These are phyloP conservation scores for Bretschneidera sinensis DNA, from an alignment of 345 rosid species.

Conservation along the genomic window DNA sequence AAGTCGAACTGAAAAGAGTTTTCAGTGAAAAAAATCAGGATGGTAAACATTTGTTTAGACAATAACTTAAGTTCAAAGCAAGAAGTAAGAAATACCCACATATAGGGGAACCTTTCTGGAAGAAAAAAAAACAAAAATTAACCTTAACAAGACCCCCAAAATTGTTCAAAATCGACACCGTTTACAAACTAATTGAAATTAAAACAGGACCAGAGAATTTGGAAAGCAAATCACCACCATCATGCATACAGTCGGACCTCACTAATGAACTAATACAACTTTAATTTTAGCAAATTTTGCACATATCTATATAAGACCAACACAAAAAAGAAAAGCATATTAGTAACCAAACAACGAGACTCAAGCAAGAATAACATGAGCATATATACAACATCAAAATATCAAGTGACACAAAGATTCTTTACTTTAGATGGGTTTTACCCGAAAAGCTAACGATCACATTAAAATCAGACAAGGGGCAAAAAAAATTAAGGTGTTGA, in stretches of 20 bases:
- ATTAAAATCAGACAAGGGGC: not conserved
- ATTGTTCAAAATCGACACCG: too few species aligned
- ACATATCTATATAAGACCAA: not conserved
- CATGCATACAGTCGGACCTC: not conserved
- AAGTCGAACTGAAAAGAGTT: not conserved
- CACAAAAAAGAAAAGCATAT: constrained; percentile 8
- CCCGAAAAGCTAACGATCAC: not conserved
- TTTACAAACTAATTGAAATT: too few species aligned
- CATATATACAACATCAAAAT: not conserved
- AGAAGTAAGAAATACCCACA: too few species aligned
- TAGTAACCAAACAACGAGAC: not conserved
- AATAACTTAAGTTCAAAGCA: too few species aligned
- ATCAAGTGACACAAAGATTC: constrained; percentile 2
- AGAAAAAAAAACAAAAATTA: not conserved
- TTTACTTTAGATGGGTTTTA: constrained; percentile 17
- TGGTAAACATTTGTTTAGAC: not conserved
- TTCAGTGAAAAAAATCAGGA: not conserved
- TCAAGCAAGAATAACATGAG: not conserved
- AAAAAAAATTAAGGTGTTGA: constrained; percentile 5
- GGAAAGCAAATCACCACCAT: not conserved
- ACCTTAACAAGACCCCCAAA: not conserved
- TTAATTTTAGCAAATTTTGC: too few species aligned
- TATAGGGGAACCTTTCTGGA: not conserved
- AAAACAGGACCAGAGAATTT: not conserved
- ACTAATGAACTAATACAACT: not conserved